Evolutionary conservation across 768 basidiomycete genomes (phyloP), one percentile per base, ranked within the genome.

Genomic region (Paxillus involutus): DNA sequence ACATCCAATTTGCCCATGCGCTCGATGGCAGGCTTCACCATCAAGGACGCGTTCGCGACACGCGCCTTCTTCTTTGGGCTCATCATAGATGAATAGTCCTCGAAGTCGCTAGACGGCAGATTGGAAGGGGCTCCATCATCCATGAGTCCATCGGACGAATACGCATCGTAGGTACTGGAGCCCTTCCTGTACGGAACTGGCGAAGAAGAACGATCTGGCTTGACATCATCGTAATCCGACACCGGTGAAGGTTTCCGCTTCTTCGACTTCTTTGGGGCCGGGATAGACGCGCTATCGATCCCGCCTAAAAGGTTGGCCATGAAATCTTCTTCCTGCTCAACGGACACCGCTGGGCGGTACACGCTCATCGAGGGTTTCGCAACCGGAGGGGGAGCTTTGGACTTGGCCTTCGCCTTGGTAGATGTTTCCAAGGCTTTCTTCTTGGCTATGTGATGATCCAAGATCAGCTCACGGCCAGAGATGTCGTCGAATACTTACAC

Each of bases 261-360:
- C 51, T 81, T 82, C n/a, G 73, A 58, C 26, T 64, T 72, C 26
- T 52, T 52, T 3, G 70, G 69, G 4, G 73, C 59, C 11, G 79
- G 66, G 26, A 70, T 63, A 11, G 81, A 72, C 10, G 73, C 64
- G 5, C 73, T 70, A 55, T 91, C 91, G 69, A 96, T 81, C 19
- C 75, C 80, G 9, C 85, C 88, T 10, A 99, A 73, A 1, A 99
- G 71, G 36, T 80, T 81, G 0, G 84, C 82, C 91, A 99, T 89
- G 59, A 99, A 93, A 60, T 96, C 93, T 37, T 82, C 77, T 68
- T 98, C 97, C 61, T 94, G 83, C 48, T 86, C 88, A 12, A 78
- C 85, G 8, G 89, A 86, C 12, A 87, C 81, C 0, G 77, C 77
- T 1, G 89, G 86, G 30, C 92, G 81, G 68, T 98, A 98, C 13